Base-by-base conservation (phyloP, 768 basidiomycete species). In the Guyanaporus albipodus region DNA sequence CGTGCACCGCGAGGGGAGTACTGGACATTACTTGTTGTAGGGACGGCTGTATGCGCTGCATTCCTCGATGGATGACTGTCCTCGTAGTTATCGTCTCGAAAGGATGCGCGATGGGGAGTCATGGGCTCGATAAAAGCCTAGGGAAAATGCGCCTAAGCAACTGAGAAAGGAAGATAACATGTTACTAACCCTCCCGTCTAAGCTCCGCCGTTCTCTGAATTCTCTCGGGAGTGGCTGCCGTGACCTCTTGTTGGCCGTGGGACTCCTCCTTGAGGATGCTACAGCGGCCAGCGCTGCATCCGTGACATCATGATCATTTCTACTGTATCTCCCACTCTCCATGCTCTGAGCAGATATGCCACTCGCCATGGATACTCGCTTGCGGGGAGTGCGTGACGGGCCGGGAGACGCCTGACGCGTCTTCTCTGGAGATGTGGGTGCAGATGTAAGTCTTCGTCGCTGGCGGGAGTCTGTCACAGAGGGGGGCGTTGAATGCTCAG, bases 241-340 rank as follows among this genome's bases (percentile, higher is more conserved):
- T 56, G 62, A 75, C 72, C 54, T 79, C 72, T 53, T 66, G 27
- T 53, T 60, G 53, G 66, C 60, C 44, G 67, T 69, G 9, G 78
- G 77, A 53, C 78, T 80, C 45, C 73, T 68, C 48, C 82, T 68
- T 22, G 79, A 74, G 4, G 76, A 76, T 5, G 80, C 77, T 33
- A 83, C 77, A 27, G 82, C 78, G 35, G 77, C 80, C 52, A 86
- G 61, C 37, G 84, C 83, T 44, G 80, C 75, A 22, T 74, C 72
- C 2, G 76, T 74, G 26, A 83, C 68, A 55, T 78, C 72, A 15
- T 59, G 55, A 17, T 57, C 54, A 17, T 54, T 56, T 33, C 53
- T 50, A 42, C 44, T 41, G 21, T 62, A 60, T 40, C 48, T 59
- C 47, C 54, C 59, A 18, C 49, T 56, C 27, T 58, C 60, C 19